Evolutionary conservation across 352 stramenopile genomes (phyloP).

Genomic region (Thalassiosira exigua): DNA sequence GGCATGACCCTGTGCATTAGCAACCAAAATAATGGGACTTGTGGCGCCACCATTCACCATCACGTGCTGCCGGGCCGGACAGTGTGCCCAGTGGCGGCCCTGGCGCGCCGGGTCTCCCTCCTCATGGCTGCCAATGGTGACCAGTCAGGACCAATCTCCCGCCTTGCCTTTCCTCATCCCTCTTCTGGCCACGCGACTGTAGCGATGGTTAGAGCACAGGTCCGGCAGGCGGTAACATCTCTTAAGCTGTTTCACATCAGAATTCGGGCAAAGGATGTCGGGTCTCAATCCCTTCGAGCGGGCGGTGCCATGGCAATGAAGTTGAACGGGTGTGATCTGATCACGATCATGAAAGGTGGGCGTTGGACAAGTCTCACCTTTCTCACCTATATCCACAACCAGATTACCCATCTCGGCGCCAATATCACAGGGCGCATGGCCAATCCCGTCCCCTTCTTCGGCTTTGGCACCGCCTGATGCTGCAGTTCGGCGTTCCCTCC

Average conservation of each 20-base stretch:
- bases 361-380: neutral
- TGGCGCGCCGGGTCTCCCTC: neutral
- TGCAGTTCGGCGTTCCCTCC: too few species aligned
- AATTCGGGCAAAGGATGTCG: neutral
- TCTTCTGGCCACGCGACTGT: neutral
- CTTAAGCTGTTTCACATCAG: neutral
- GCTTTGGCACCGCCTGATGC: too few species aligned
- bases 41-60: constrained; percentile 37
- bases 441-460: neutral
- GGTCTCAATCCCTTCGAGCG: constrained; percentile 14
- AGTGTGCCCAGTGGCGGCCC: constrained; percentile 3
- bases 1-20: neutral
- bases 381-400: neutral
- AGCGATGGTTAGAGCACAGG: neutral
- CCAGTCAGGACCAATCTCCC: neutral
- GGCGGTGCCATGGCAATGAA: constrained; percentile 30
- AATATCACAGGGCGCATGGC: neutral
- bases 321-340: neutral
- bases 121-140: neutral
- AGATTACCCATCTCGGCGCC: neutral
- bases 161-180: neutral
- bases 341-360: neutral
- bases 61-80: neutral
- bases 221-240: neutral
- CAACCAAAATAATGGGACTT: constrained; percentile 58